phyloP scores from a whole-genome alignment of 2,329 filamentous ascomycete species.

The Trichophyton verrucosum region DNA sequence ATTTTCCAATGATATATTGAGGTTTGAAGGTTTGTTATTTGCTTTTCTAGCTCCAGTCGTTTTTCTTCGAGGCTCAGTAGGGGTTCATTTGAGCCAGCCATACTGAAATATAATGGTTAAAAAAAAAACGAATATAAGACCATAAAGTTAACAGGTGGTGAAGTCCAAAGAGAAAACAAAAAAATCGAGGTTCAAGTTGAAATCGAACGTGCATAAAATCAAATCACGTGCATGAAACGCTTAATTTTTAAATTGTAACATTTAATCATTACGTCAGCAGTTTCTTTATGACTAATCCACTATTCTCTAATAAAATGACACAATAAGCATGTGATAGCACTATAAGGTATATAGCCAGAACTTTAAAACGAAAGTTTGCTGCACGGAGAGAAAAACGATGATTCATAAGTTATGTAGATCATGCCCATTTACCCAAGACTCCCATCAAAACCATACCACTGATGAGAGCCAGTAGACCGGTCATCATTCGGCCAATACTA shows the following conservation, averaged over 20 bases:
- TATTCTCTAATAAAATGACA: background rate
- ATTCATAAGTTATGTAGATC: background rate
- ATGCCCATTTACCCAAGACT: constrained; percentile 61
- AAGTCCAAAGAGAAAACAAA: no score
- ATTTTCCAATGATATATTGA: constrained; percentile 78
- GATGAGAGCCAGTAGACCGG: constrained; percentile 45
- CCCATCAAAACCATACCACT: constrained; percentile 58
- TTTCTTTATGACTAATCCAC: background rate
- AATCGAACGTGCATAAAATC: no score
- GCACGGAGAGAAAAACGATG: no score
- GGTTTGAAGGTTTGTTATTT: constrained; percentile 58
- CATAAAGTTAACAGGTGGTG: background rate
- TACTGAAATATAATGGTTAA: background rate
- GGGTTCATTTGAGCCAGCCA: constrained; percentile 11
- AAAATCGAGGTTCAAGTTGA: no score
- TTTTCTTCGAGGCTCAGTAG: constrained; percentile 58
- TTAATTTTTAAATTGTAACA: background rate
- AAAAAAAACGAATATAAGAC: background rate
- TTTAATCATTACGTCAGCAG: background rate
- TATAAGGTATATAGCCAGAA: background rate
- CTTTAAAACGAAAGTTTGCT: background rate
- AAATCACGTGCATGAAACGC: background rate
- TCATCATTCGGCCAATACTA: constrained; percentile 34
- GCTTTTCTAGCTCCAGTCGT: constrained; percentile 61
- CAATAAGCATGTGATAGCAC: background rate